Base-by-base conservation (phyloP, 2,329 filamentous ascomycete species). In the Endoconidiophora polonica region DNA sequence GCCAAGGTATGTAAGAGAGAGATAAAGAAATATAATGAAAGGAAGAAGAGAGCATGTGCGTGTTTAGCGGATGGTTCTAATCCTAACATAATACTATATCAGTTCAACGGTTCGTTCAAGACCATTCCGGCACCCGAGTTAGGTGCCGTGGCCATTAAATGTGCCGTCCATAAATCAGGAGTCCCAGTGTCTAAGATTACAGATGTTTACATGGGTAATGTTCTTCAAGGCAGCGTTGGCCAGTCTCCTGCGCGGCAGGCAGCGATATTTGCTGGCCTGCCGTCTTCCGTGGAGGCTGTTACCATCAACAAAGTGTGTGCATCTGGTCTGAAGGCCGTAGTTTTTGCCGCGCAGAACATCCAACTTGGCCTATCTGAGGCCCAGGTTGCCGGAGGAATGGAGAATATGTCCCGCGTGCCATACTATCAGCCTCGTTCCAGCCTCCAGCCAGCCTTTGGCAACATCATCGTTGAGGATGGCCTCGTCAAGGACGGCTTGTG, bases 271-370 rank as follows among this genome's bases (percentile, higher is more conserved):
- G 86, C 91, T 3, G 88, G 88, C 2, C 76, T 96, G 3, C 74
- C 86, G 7, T 70, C 79, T n/a, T 77, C 73, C 5, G 75, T 93
- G 51, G 91, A 98, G 67, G 83, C 88, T 36, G 81, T 83, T 46
- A 96, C 91, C 14, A 81, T 98, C 66, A 98, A 98, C 73, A 98
- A 98, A 68, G 91, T 98, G 54, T 98, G 91, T 69, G 83, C 91
- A 3, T 95, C 88, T 0, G 91, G 91, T 4, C 71, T 98, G 56
- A 98, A 98, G 66, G 84, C 91, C 1, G 87, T 96, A 3, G 79
- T 76, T 20, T 75, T 96, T 42, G 91, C 90, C 1, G 90, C 90
- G 1, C 86, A 94, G 61, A 91, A 94, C 61, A 94, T 96, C 58
- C 86, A 95, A 66, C 76, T 98, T 9, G 90, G 91, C 4, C 73